Percentiles rank a stretch among this genome's conserved stretches.
Evolutionary conservation across 129 eudicot species (phyloP).

Genomic region (Tagetes patula): DNA sequence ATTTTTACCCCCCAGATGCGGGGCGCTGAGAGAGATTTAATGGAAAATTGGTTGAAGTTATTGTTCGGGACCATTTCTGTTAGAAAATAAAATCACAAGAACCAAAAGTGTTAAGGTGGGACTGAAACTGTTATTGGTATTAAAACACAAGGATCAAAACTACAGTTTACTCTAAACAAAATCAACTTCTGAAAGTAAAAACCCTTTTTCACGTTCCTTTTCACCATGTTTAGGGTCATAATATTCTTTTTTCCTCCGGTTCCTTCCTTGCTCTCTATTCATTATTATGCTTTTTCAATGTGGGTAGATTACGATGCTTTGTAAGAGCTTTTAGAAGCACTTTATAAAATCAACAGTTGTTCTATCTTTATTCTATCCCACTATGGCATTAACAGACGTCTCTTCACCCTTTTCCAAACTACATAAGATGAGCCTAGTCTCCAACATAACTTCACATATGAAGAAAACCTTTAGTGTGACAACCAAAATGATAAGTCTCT

Average conservation of each 20-base stretch:
- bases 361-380: background rate
- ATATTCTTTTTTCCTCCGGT: conserved; percentile 79
- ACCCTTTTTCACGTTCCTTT: conserved; percentile 97
- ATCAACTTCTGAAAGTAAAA: background rate
- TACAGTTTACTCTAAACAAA: no score
- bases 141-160: no score
- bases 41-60: no score
- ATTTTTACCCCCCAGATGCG: no score
- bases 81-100: no score
- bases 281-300: conserved; percentile 87
- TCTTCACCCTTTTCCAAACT: background rate
- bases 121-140: no score
- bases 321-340: conserved; percentile 74
- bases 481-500: background rate
- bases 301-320: conserved; percentile 94
- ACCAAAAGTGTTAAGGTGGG: no score
- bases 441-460: background rate
- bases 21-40: no score
- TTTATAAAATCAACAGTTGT: no score
- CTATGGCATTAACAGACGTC: background rate
- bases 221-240: conserved; percentile 82
- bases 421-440: background rate
- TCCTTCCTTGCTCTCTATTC: conserved; percentile 96
- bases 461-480: background rate
- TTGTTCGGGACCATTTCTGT: no score